Base-by-base conservation (phyloP, 1,284 basidiomycete genomes). In the Microbotryomycetes sp. region DNA sequence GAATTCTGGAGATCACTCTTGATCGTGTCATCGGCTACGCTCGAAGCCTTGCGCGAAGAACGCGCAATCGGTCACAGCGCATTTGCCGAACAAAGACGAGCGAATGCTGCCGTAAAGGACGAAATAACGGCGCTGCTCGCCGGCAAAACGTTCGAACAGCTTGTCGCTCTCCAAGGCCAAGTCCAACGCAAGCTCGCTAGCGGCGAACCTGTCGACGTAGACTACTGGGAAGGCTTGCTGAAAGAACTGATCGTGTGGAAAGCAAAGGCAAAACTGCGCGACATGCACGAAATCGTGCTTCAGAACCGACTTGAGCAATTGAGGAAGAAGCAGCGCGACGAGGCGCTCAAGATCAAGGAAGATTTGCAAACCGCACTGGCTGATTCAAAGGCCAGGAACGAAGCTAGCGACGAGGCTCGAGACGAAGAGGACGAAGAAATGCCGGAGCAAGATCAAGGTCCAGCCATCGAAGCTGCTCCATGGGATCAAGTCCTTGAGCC, bases 1-100 rank as follows among this genome's bases (percentile, higher is more conserved):
- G 93, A 97, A 69, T 98, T 97, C 75, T 99, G 96, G 96, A 89
- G 91, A 86, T 89, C 94, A 69, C 94, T 98, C 89, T 88, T 94
- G 82, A 88, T 96, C 9, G 86, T 99, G 2, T 97, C 92, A 76
- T 88, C 93, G 73, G 89, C 97, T 75, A 84, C 87, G 51, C 77
- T 97, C n/a, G 90, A 92, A 52, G 81, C 83, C 56, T 82, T 93
- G 57, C 82, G 70, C 81, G 68, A 78, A 75, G 51, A 81, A 78
- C 75, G 81, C 79, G 71, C 82, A 78, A 30, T 80, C 78, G 59
- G 71, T 24, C 48, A 66, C 31, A 82, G 82, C 64, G 84, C 70
- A 2, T 71, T 73, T 57, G 68, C 68, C 6, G 66, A 69, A 3
- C 71, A 72, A 45, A 64, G 66, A 16, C 56, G 70, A 45, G 70